Evolutionary conservation across 768 basidiomycete genomes (phyloP).

Genomic region (Rhodotorula diobovata): DNA sequence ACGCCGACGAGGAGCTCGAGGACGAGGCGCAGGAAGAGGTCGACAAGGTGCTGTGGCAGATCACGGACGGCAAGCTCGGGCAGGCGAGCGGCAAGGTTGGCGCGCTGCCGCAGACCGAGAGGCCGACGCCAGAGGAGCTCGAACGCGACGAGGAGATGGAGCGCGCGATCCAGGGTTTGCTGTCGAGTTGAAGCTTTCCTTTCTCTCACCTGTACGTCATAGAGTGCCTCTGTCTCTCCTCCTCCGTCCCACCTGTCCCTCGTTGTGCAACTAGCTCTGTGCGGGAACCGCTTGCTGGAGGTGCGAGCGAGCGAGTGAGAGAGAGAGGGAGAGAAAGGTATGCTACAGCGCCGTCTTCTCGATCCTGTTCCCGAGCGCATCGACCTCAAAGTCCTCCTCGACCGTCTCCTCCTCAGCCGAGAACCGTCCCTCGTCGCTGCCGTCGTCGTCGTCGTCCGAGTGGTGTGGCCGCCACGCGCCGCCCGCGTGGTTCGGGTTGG

Average conservation of each 20-base stretch:
- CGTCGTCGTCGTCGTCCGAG: conserved; percentile 32
- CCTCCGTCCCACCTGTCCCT: neutral
- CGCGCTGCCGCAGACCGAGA: conserved; percentile 35
- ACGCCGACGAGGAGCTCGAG: conserved; percentile 75
- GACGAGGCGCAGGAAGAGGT: conserved; percentile 97
- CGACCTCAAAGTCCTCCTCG: conserved; percentile 29
- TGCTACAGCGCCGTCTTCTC: conserved; percentile 9
- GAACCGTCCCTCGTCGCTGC: too few relatives aligned
- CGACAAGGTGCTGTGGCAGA: conserved; percentile 88
- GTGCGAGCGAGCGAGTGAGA: too few relatives aligned
- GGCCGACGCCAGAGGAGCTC: conserved; percentile 33
- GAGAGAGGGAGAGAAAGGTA: too few relatives aligned
- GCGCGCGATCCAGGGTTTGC: conserved; percentile 32
- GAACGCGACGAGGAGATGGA: conserved; percentile 40
- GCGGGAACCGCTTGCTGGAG: too few relatives aligned
- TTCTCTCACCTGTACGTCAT: too few relatives aligned
- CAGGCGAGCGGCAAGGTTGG: conserved; percentile 36
- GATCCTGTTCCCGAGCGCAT: conserved; percentile 32
- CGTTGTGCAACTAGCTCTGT: neutral
- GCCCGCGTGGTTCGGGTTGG: conserved; percentile 41
- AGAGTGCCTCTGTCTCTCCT: neutral
- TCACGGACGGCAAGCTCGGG: conserved; percentile 65
- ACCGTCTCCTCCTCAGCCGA: conserved; percentile 23
- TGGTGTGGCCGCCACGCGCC: conserved; percentile 31
- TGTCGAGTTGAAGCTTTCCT: conserved; percentile 5